Percentiles rank a stretch among this genome's conserved stretches.
phyloP scores from a whole-genome alignment of 257 asterid species.

The Ligustrum vulgare region DNA sequence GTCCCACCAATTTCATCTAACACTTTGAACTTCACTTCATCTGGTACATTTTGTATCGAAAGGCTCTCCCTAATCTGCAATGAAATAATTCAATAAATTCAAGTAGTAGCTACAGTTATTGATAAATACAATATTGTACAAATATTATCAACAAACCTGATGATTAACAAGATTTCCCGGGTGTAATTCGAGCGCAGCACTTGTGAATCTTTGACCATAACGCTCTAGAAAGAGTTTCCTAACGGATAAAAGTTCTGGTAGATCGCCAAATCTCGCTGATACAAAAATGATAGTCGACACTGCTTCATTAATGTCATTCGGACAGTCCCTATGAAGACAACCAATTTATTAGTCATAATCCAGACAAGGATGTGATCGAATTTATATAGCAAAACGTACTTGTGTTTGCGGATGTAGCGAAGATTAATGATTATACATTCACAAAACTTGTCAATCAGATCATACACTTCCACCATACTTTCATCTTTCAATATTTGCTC shows the following conservation, averaged over 20 bases:
- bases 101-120: background rate
- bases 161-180: conserved; percentile 67
- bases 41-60: conserved; percentile 39
- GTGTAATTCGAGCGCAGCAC: conserved; percentile 53
- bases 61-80: conserved; percentile 52
- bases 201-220: conserved; percentile 54
- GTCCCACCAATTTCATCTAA: conserved; percentile 55
- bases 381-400: conserved; percentile 30
- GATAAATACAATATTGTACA: background rate
- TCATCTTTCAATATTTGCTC: conserved; percentile 68
- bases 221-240: conserved; percentile 66
- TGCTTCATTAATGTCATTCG: conserved; percentile 73
- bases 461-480: conserved; percentile 50
- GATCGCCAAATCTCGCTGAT: conserved; percentile 75
- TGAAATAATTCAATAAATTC: background rate
- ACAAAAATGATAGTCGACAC: conserved; percentile 68
- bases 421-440: conserved; percentile 55
- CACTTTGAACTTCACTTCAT: conserved; percentile 54
- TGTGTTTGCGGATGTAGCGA: conserved; percentile 59
- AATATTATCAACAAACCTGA: conserved; percentile 41
- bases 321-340: conserved; percentile 58
- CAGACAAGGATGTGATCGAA: background rate
- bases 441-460: conserved; percentile 56
- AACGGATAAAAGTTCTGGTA: conserved; percentile 65
- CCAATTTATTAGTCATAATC: background rate